Evolutionary conservation across 768 basidiomycete genomes (phyloP), one percentile per base, ranked within the genome.

Genomic region (Hericium coralloides): DNA sequence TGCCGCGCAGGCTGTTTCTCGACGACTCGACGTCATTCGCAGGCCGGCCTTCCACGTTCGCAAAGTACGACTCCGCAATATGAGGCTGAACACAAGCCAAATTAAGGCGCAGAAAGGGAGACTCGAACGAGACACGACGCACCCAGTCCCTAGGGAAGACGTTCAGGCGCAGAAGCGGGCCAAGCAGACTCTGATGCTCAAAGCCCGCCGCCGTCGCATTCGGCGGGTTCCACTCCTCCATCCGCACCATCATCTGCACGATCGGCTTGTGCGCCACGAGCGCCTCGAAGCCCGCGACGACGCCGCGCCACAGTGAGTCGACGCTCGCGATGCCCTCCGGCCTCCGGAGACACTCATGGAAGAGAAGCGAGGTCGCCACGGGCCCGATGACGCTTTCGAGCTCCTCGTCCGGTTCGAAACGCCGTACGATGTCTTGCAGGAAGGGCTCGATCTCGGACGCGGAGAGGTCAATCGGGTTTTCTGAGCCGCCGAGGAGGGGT

Each of bases 131-230:
- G 38, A 58, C 37, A 8, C 23, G 65, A 72, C 79, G 62, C 67
- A 95, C 88, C 85, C 92, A 95, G 78, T 98, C 89, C 55, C 83
- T 73, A n/a, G 85, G 80, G 67, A 95, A 98, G 5, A 94, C 84
- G 39, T 88, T 87, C 53, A 98, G 75, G 37, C 93, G 76, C 59
- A 88, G 82, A 25, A 98, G 70, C 1, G 92, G 93, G 0, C 97
- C 97, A 62, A 98, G 72, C 45, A 98, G 72, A 52, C 84, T 89
- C 60, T 70, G 63, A 12, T 56, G 72, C 69, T 92, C 90, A 65
- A 93, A 84, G 2, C 72, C 78, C 2, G 77, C 66, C 9, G 85
- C 80, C 6, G 78, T 79, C 22, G 83, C 83, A 60, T 76, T 67
- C 7, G 68, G 60, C 43, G 89, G 87, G 63, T 79, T 86, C 87